Base-by-base conservation (phyloP, 345 rosid genomes). In the Dipteronia dyeriana region DNA sequence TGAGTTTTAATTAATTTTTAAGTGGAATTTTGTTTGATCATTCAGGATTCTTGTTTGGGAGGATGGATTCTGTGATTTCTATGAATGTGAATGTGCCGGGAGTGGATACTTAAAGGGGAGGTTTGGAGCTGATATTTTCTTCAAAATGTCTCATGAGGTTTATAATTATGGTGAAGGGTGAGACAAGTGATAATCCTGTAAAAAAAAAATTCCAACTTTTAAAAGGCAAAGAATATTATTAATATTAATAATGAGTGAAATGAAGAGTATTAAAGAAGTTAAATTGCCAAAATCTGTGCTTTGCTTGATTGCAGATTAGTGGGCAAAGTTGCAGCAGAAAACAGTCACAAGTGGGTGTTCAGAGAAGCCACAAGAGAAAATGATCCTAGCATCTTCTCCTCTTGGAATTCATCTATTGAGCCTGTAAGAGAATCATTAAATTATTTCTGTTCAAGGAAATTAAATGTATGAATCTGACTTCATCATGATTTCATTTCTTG, bases 131-230 rank as follows among this genome's bases (percentile, higher is more conserved):
- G 90, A 89, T 73, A 82, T 91, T 59, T 91, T 91, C 91, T 91
- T 89, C 85, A 91, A 88, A 87, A 84, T 91, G 93, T 83, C 96
- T 45, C 93, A 91, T 84, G 96, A 91, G 77, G 96, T 91, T 70
- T 91, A 91, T 45, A 90, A 78, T 57, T 91, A 62, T 75, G 96
- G 96, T 49, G 96, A 91, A 85, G 96, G 96, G 96, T 91, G 71
- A 80, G 88, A 62, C 38, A 73, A 9, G 57, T 64, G 22, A 9
- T 63, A 47, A 23, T 22, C 20, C 31, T n/a, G n/a, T n/a, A n/a
- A n/a, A n/a, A n/a, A n/a, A n/a, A n/a, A n/a, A n/a, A n/a, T n/a
- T 66, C 38, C 34, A 38, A 5, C 39, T 63, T 5, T 5, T 14
- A 51, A 41, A 23, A n/a, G 22, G 8, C 29, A 47, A 61, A 69